A percentile compares a stretch with the other conserved stretches of the same genome.
Conservation (phyloP, 768 basidiomycete species). For the Panaeolus papilionaceus region DNA sequence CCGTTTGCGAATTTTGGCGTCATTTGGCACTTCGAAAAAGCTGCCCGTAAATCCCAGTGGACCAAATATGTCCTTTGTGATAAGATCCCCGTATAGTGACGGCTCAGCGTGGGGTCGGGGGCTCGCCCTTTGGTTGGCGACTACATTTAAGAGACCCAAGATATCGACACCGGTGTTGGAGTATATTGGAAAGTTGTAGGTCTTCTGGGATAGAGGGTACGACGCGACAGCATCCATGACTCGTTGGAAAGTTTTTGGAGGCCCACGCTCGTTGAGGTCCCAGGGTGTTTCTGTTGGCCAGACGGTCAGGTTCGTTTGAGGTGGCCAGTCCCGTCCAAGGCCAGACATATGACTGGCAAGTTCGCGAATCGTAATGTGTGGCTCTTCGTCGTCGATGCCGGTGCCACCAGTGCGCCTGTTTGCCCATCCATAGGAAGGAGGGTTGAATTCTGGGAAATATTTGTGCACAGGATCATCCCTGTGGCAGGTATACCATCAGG, state of each 20-base stretch:
- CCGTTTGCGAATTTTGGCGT: slow-evolving; percentile 31
- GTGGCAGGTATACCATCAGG: neutral
- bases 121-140: slow-evolving; percentile 54
- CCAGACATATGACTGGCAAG: slow-evolving; percentile 48
- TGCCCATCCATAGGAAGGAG: slow-evolving; percentile 41
- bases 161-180: slow-evolving; percentile 81
- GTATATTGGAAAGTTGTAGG: slow-evolving; percentile 66
- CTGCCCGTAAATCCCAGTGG: slow-evolving; percentile 51
- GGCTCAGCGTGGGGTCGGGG: slow-evolving; percentile 31
- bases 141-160: slow-evolving; percentile 67
- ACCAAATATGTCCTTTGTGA: slow-evolving; percentile 54
- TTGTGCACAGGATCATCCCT: slow-evolving; percentile 60
- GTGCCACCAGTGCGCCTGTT: slow-evolving; percentile 27
- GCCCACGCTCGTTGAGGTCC: slow-evolving; percentile 15
- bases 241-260: slow-evolving; percentile 15
- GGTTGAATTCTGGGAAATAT: slow-evolving; percentile 47
- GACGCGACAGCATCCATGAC: slow-evolving; percentile 39
- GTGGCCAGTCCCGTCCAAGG: slow-evolving; percentile 45
- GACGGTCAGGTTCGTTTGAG: slow-evolving; percentile 31
- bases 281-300: slow-evolving; percentile 43
- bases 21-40: slow-evolving; percentile 46
- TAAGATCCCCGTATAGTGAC: slow-evolving; percentile 46
- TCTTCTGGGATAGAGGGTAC: slow-evolving; percentile 46
- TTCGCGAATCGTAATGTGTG: slow-evolving; percentile 45
- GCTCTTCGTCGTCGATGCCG: slow-evolving; percentile 24